Percentiles rank a stretch among this genome's conserved stretches.
phyloP scores from a whole-genome alignment of 768 basidiomycete species.

The Agrocybe chaxingu region DNA sequence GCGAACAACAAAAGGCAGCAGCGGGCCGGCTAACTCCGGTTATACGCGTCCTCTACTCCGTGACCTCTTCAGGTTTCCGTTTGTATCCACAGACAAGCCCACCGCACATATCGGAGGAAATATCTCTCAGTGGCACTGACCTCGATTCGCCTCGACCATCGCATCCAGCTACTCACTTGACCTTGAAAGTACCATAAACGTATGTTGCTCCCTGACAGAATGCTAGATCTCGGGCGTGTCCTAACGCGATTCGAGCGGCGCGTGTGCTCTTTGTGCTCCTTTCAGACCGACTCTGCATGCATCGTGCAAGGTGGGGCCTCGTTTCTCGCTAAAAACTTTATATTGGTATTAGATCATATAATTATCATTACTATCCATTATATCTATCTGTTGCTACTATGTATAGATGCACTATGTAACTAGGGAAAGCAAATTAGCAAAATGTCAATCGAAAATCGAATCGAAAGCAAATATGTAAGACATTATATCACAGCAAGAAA shows the following conservation, averaged over 20 bases:
- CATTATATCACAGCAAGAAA: conserved; percentile 13
- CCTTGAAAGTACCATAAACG: not conserved
- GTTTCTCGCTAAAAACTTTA: no score
- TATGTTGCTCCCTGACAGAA: conserved; percentile 20
- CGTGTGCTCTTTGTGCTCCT: no score
- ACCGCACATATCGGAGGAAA: no score
- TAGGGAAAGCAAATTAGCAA: conserved; percentile 13
- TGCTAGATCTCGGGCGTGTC: conserved; percentile 18
- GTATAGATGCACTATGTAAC: conserved; percentile 10
- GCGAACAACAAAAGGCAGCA: conserved; percentile 4
- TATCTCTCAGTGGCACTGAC: not conserved
- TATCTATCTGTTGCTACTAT: conserved; percentile 5
- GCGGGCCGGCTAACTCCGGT: not conserved
- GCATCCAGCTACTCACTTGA: not conserved
- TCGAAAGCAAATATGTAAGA: conserved; percentile 15
- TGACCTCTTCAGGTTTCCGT: no score
- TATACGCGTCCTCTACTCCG: no score
- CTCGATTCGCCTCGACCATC: not conserved
- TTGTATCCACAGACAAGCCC: no score
- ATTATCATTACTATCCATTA: conserved; percentile 5
- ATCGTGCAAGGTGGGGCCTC: no score
- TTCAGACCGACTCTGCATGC: no score
- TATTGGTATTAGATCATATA: no score
- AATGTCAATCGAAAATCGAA: conserved; percentile 11
- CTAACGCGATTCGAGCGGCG: not conserved